A percentile compares a stretch with the other conserved stretches of the same genome.
Evolutionary conservation across 2,329 filamentous ascomycete species (phyloP).

Genomic region (Ceratocystis destructans): DNA sequence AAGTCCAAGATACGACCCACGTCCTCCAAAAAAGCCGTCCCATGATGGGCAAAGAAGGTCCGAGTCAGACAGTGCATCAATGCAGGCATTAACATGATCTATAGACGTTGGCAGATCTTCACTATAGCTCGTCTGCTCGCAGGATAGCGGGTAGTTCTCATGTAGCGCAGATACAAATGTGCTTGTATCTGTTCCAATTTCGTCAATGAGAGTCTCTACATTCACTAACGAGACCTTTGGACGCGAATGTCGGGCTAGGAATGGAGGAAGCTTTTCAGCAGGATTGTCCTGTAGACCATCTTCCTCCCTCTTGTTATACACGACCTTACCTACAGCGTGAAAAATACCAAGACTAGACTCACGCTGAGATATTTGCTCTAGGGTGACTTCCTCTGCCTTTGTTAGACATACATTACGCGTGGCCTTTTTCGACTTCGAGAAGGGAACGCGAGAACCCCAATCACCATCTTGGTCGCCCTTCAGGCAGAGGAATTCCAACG

Average conservation of each 20-base stretch:
- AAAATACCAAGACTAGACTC: constrained; percentile 90
- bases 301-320: constrained; percentile 71
- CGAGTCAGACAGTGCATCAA: constrained; percentile 73
- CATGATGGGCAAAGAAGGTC: constrained; percentile 70
- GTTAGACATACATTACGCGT: constrained; percentile 51
- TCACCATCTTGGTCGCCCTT: constrained; percentile 52
- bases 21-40: constrained; percentile 51
- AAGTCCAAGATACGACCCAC: constrained; percentile 29
- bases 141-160: constrained; percentile 86
- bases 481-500: constrained; percentile 82
- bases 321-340: constrained; percentile 86
- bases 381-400: constrained; percentile 60
- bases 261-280: constrained; percentile 44
- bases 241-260: constrained; percentile 43
- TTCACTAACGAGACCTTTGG: constrained; percentile 51
- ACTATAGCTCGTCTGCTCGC: constrained; percentile 38
- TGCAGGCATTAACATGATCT: constrained; percentile 70
- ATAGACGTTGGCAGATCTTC: constrained; percentile 41
- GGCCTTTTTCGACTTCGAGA: constrained; percentile 53
- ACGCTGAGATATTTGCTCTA: constrained; percentile 70
- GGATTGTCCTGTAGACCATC: constrained; percentile 6
- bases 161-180: constrained; percentile 85
- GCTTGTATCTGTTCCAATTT: constrained; percentile 80
- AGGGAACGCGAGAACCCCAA: constrained; percentile 61
- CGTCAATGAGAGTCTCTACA: constrained; percentile 70